Evolutionary conservation across 306 rosid species (phyloP), one percentile per base, ranked within the genome.

Genomic region (Adenanthera pavonina): DNA sequence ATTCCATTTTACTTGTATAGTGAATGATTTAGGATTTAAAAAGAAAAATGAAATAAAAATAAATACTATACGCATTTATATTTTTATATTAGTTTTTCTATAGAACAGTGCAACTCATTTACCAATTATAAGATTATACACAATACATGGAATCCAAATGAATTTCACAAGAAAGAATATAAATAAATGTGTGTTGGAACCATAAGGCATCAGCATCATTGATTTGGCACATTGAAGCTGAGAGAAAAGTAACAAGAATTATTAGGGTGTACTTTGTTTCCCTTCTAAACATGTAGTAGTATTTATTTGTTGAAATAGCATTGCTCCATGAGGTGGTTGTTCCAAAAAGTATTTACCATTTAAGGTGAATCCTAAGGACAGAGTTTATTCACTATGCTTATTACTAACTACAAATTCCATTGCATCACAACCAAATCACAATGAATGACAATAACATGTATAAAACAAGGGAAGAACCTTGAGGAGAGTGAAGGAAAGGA

Each of bases 281-380:
- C 49, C 51, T 61, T 12, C 13, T 69, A 33, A 59, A 25, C 30
- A 25, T 25, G 30, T 25, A 25, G 30, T 25, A 25, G 12, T 53
- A 69, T 80, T 60, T 60, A 33, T 56, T 3, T 46, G 8, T 17
- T 53, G 62, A 81, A 40, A 73, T 65, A 64, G 36, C 67, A 80
- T 73, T 62, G 65, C 35, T 47, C 13, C 40, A 2, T 12, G 36
- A 60, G 52, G 11, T 17, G 35, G 25, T 71, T 19, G 46, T 48
- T 80, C 48, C 73, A 25, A 35, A 48, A 40, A 30, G 25, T 8
- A 17, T 66, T 44, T 53, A 3, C 59, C 5, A 64, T 19, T n/a
- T 49, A 61, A 8, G 52, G 67, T 53, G 79, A 72, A 14, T 53
- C 10, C 34, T 2, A 53, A 40, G 36, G 25, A 75, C 51, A 17